phyloP scores from a whole-genome alignment of 2,329 filamentous ascomycete genomes.

The Penicillium vulpinum region DNA sequence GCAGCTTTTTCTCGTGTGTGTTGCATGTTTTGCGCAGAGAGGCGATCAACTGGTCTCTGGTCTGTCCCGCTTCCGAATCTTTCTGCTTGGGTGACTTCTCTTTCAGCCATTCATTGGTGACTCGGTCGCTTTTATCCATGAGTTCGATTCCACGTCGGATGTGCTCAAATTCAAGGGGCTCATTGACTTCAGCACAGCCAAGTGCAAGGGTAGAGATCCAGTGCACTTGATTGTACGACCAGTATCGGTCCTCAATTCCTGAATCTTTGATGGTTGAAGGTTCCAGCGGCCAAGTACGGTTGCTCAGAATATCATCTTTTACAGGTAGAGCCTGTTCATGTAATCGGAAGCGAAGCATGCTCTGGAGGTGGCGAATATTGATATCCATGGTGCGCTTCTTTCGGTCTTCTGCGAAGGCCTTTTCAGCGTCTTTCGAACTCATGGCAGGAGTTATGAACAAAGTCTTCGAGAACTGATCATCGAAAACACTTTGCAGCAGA shows the following conservation, averaged over 20 bases:
- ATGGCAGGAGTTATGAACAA: slow-evolving; percentile 56
- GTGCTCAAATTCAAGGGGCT: slow-evolving; percentile 41
- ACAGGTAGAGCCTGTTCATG: slow-evolving; percentile 33
- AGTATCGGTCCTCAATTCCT: slow-evolving; percentile 54
- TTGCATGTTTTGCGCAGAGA: slow-evolving; percentile 62
- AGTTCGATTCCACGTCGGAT: slow-evolving; percentile 38
- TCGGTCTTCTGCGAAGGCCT: slow-evolving; percentile 50
- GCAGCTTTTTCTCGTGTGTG: slow-evolving; percentile 77
- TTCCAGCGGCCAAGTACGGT: slow-evolving; percentile 34
- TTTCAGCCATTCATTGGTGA: slow-evolving; percentile 40
- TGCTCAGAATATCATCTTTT: slow-evolving; percentile 34
- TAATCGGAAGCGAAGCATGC: slow-evolving; percentile 56
- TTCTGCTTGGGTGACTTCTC: slow-evolving; percentile 34
- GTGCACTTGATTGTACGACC: slow-evolving; percentile 62
- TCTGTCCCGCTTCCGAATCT: slow-evolving; percentile 34
- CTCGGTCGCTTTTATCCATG: slow-evolving; percentile 44
- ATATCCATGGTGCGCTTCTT: slow-evolving; percentile 54
- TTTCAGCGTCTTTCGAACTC: slow-evolving; percentile 38
- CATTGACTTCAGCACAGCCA: slow-evolving; percentile 49
- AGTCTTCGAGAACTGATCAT: slow-evolving; percentile 53
- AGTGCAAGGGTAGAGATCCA: slow-evolving; percentile 57
- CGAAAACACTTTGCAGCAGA: slow-evolving; percentile 47
- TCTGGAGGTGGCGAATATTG: slow-evolving; percentile 65
- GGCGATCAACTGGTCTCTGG: slow-evolving; percentile 46
- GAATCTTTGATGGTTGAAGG: slow-evolving; percentile 33